These are phyloP conservation scores for Zygotorulaspora florentina DNA, from an alignment of 805 yeast species.

Conservation along the genomic window DNA sequence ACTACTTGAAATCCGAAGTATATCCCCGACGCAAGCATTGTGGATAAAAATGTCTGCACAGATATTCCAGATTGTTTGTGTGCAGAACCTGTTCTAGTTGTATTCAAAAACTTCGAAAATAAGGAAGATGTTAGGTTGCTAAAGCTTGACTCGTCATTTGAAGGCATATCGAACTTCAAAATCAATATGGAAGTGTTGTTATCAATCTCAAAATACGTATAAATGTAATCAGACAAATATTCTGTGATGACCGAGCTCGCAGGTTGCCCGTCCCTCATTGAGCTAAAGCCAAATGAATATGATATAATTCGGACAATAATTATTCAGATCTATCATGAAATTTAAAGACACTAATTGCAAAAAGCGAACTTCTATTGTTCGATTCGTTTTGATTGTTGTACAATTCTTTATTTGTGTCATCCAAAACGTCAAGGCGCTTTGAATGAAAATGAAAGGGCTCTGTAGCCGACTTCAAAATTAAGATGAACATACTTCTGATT, in stretches of 20 bases:
- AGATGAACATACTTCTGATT: too few species aligned
- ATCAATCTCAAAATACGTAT: constrained; percentile 18
- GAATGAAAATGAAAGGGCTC: neutral
- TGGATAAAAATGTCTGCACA: constrained; percentile 49
- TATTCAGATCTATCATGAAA: neutral
- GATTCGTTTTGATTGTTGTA: neutral
- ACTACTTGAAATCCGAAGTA: constrained; percentile 51
- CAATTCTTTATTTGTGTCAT: neutral
- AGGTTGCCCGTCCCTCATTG: neutral
- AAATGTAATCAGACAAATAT: constrained; percentile 12
- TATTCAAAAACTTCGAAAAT: constrained; percentile 40
- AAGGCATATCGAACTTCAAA: constrained; percentile 12
- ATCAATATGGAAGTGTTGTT: constrained; percentile 16
- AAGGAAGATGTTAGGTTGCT: constrained; percentile 16
- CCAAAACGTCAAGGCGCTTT: neutral
- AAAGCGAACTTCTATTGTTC: too few species aligned
- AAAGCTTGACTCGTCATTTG: constrained; percentile 8
- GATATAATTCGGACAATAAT: neutral
- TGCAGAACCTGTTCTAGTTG: constrained; percentile 55
- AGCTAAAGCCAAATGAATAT: neutral
- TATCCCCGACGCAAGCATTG: constrained; percentile 50
- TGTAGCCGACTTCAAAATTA: neutral
- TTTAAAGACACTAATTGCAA: too few species aligned
- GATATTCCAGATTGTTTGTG: constrained; percentile 57
- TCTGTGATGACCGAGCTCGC: neutral